Evolutionary conservation across 176 grass and related monocot species (phyloP).

Genomic region (Aegilops sharonensis): DNA sequence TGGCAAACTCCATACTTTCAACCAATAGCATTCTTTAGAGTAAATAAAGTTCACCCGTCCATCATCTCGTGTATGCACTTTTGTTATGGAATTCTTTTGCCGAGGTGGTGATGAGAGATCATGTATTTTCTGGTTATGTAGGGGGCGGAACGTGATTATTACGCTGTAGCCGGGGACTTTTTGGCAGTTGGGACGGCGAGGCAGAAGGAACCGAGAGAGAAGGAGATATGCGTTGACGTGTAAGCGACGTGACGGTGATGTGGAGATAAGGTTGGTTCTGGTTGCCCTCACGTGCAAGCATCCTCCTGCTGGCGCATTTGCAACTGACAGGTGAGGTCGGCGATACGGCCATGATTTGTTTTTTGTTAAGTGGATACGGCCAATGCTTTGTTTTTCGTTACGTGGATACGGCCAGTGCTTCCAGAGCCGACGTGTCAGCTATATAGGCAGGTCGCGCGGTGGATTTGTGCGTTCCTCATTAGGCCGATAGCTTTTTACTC

Average conservation of each 20-base stretch:
- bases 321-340: neutral
- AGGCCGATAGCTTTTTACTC: too few relatives aligned
- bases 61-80: neutral
- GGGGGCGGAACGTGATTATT: neutral
- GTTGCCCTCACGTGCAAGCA: neutral
- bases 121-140: fast-evolving
- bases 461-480: too few relatives aligned
- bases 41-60: too few relatives aligned
- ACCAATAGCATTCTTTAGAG: neutral
- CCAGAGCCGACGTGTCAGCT: too few relatives aligned
- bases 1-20: neutral
- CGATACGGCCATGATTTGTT: too few relatives aligned
- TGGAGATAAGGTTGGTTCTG: slow-evolving; percentile 17
- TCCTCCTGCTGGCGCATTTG: fast-evolving
- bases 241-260: slow-evolving; percentile 4
- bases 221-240: slow-evolving; percentile 40
- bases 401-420: too few relatives aligned
- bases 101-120: too few relatives aligned
- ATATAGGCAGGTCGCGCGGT: too few relatives aligned
- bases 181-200: neutral
- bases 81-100: fast-evolving
- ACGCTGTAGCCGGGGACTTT: neutral
- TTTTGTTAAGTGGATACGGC: too few relatives aligned
- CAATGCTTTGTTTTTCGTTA: too few relatives aligned
- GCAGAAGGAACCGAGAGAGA: neutral